Evolutionary conservation across 2,329 filamentous ascomycete species (phyloP).

Genomic region (Microdochium trichocladiopsis): DNA sequence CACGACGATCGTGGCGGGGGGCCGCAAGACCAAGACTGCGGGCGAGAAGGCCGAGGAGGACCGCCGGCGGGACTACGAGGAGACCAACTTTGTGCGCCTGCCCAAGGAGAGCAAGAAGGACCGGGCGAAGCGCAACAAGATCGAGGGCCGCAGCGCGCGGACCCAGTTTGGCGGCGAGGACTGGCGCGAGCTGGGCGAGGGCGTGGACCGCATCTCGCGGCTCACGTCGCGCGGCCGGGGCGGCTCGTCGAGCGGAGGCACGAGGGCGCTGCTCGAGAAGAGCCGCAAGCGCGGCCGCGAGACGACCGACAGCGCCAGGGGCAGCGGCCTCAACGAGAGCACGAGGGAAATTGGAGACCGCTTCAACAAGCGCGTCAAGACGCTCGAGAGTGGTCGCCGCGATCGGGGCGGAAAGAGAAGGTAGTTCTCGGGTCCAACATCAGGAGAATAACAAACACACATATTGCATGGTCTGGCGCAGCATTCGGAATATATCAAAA

Average conservation of each 20-base stretch:
- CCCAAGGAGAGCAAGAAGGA: slow-evolving; percentile 88
- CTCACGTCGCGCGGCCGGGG: slow-evolving; percentile 66
- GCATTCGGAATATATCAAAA: neutral
- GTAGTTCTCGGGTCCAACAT: neutral
- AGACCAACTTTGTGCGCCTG: slow-evolving; percentile 82
- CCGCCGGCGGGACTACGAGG: slow-evolving; percentile 81
- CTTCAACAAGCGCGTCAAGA: slow-evolving; percentile 64
- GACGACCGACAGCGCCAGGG: slow-evolving; percentile 59
- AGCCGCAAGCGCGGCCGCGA: slow-evolving; percentile 76
- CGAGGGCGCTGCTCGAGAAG: slow-evolving; percentile 65
- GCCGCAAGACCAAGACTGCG: slow-evolving; percentile 71
- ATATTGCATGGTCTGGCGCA: neutral
- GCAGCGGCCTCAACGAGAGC: slow-evolving; percentile 44
- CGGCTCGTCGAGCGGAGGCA: slow-evolving; percentile 40
- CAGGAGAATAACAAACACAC: neutral
- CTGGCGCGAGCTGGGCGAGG: slow-evolving; percentile 79
- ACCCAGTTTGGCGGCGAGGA: slow-evolving; percentile 85
- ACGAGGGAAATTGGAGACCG: slow-evolving; percentile 59
- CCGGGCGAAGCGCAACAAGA: slow-evolving; percentile 53
- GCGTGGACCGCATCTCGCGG: slow-evolving; percentile 77
- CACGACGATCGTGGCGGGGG: slow-evolving; percentile 74
- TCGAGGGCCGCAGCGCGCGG: slow-evolving; percentile 41
- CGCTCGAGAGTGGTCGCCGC: slow-evolving; percentile 28
- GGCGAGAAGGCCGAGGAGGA: slow-evolving; percentile 70
- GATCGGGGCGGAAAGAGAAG: slow-evolving; percentile 25